Base-by-base conservation (phyloP, 441 rosid genomes). In the Brassica balearica region DNA sequence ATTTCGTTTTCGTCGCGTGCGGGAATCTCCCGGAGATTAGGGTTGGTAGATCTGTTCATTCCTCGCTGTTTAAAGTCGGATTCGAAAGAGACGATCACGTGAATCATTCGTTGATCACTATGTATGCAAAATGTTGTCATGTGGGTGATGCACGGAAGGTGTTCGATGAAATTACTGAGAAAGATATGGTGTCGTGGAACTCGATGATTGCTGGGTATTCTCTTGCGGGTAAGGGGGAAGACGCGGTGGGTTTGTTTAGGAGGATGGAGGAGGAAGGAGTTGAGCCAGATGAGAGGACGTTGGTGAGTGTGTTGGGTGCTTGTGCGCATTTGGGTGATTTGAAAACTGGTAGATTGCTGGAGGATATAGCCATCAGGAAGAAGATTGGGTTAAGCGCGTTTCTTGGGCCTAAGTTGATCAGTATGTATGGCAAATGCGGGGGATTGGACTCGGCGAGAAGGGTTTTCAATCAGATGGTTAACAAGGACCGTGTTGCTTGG, bases 151-250 rank as follows among this genome's bases (percentile, higher is more conserved):
- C 97, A 1, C 88, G 91, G 43, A 89, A 83, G 77, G 85, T 90
- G 86, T 94, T 94, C 58, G 93, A 91, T 69, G 95, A 87, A 87
- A 90, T 92, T 80, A 58, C 51, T 66, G 85, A 77, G 0, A 86
- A 79, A 63, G 94, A 87, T 80, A 73, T 82, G 78, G 96, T 94
- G 65, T 90, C 97, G 0, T 94, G 97, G 98, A 91, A 90, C 83
- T 91, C 97, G 10, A 91, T 94, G 96, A 89, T 94, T 64, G 87
- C 92, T 0, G 97, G 91, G 82, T 90, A 88, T 73, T 83, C 91
- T 22, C 85, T 84, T 68, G 87, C 82, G 88, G 94, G 97, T n/a
- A 76, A 78, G 56, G 85, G 88, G 0, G 82, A 20, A 17, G 88
- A 92, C 5, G 92, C 94, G 0, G 82, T 91, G 73, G 83, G 74